These are phyloP conservation scores for Metarhizium robertsii DNA, from an alignment of 2,329 filamentous ascomycete species.

Conservation along the genomic window DNA sequence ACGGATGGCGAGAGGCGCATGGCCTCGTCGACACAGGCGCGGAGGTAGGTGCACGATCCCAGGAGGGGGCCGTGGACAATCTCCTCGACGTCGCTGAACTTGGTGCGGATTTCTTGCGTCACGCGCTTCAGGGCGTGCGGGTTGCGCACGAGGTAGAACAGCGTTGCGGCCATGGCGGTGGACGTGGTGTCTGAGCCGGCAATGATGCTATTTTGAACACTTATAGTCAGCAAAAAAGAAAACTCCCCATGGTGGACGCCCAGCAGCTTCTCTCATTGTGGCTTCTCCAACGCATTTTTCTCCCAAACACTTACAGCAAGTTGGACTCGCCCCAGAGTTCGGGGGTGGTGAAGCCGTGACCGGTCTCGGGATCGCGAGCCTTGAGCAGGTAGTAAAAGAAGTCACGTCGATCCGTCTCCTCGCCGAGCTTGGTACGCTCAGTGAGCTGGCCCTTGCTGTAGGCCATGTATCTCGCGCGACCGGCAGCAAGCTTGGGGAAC, in stretches of 20 bases:
- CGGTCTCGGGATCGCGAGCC: conserved; percentile 62
- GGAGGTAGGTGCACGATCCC: conserved; percentile 46
- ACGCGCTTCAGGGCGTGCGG: conserved; percentile 35
- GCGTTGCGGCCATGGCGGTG: conserved; percentile 53
- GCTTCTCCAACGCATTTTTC: too few relatives aligned
- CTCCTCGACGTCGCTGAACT: conserved; percentile 43
- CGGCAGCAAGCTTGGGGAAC: conserved; percentile 56
- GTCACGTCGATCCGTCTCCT: conserved; percentile 58
- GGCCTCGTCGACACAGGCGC: conserved; percentile 55
- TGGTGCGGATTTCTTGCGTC: conserved; percentile 40
- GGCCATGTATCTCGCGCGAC: conserved; percentile 60
- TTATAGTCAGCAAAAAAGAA: neutral
- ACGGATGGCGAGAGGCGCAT: conserved; percentile 55
- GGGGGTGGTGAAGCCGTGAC: conserved; percentile 52
- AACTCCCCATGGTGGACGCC: too few relatives aligned
- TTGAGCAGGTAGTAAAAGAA: conserved; percentile 70
- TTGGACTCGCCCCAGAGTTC: conserved; percentile 67
- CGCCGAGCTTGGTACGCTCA: conserved; percentile 56
- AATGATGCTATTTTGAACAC: conserved; percentile 42
- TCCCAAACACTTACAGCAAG: conserved; percentile 38
- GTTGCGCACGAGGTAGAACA: conserved; percentile 54
- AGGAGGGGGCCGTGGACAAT: conserved; percentile 43
- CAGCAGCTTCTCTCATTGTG: too few relatives aligned
- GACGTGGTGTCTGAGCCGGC: conserved; percentile 65
- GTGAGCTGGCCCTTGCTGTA: conserved; percentile 60